Evolutionary conservation across 805 yeast species (phyloP).

Genomic region (Myxozyma neotropica): DNA sequence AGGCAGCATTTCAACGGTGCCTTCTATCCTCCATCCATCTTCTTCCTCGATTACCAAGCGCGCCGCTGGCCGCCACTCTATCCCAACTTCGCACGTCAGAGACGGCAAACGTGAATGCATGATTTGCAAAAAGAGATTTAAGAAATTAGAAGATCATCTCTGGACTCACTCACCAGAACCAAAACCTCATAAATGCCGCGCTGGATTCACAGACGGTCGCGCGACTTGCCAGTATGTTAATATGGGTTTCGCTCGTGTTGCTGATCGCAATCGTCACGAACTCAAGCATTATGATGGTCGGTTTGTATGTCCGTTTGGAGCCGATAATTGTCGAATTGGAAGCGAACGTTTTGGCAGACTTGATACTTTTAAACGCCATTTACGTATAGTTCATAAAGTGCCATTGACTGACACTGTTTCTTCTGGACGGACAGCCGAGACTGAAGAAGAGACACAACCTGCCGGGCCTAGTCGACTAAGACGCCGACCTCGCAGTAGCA

Average conservation of each 20-base stretch:
- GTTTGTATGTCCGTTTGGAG: conserved; percentile 25
- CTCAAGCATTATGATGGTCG: conserved; percentile 26
- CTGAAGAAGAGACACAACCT: background rate
- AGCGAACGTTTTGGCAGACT: conserved; percentile 28
- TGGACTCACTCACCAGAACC: conserved; percentile 29
- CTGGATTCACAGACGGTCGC: conserved; percentile 19
- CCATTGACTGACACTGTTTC: background rate
- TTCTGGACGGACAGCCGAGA: background rate
- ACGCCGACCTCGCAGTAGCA: conserved; percentile 9
- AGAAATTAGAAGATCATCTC: conserved; percentile 26
- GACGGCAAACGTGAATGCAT: conserved; percentile 24
- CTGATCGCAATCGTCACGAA: conserved; percentile 27
- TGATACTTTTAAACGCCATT: conserved; percentile 29
- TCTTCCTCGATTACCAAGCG: background rate
- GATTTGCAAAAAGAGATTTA: conserved; percentile 28
- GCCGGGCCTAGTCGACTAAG: background rate
- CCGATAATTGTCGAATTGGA: conserved; percentile 16
- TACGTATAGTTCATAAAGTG: conserved; percentile 25
- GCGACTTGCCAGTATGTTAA: conserved; percentile 22
- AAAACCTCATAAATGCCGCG: conserved; percentile 30
- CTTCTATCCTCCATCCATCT: background rate
- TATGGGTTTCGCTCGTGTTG: conserved; percentile 27
- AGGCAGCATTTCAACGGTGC: background rate
- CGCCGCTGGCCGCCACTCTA: background rate
- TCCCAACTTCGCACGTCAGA: background rate